Percentiles rank a stretch among this genome's conserved stretches.
These are phyloP conservation scores for Oemleria cerasiformis DNA, from an alignment of 306 rosid species.

Conservation along the genomic window DNA sequence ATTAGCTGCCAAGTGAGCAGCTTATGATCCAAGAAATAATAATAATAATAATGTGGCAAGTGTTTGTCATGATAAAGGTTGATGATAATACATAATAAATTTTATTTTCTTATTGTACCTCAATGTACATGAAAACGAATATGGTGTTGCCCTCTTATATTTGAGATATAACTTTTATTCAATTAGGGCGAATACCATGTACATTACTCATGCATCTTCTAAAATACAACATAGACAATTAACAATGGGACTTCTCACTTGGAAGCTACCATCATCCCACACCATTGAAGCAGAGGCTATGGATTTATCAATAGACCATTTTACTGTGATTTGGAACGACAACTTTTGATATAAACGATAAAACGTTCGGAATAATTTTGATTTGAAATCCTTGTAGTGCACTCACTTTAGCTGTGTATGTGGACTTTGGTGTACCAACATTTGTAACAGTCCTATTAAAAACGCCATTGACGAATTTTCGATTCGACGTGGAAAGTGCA, in stretches of 20 bases:
- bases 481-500: conserved; percentile 13
- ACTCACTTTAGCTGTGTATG: conserved; percentile 29
- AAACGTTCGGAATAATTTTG: conserved; percentile 29
- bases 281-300: conserved; percentile 44
- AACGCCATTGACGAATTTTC: conserved; percentile 10
- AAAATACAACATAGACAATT: conserved; percentile 14
- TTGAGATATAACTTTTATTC: too few species aligned
- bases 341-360: conserved; percentile 35
- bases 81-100: too few species aligned
- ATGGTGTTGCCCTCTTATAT: too few species aligned
- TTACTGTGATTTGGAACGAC: conserved; percentile 3
- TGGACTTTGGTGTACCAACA: conserved; percentile 36
- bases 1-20: too few species aligned
- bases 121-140: too few species aligned
- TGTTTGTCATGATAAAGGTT: too few species aligned
- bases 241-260: conserved; percentile 54
- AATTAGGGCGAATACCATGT: too few species aligned
- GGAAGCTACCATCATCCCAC: conserved; percentile 42
- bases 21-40: too few species aligned
- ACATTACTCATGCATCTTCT: neutral
- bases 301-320: neutral
- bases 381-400: conserved; percentile 31
- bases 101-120: too few species aligned
- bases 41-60: too few species aligned
- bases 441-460: conserved; percentile 47